Conservation (phyloP, 1,139 yeast species). For the Blastobotrys malaysiensis region DNA sequence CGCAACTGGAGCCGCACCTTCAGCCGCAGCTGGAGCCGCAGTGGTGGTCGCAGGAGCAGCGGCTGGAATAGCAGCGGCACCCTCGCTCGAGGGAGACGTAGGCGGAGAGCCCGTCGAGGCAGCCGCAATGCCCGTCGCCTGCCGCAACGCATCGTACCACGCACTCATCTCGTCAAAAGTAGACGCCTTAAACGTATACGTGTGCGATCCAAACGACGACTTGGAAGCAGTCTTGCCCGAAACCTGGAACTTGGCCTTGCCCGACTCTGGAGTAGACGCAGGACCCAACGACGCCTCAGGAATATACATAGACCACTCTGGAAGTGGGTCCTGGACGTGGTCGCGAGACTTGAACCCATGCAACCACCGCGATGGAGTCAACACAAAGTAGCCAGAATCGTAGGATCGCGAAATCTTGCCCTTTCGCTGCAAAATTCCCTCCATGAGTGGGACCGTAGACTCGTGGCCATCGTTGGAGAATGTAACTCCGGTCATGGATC, state of each 20-base stretch:
- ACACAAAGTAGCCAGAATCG: conserved; percentile 41
- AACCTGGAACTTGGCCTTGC: conserved; percentile 40
- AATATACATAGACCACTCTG: conserved; percentile 42
- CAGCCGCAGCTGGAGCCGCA: neutral
- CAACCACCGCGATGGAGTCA: conserved; percentile 42
- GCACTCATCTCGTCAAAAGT: conserved; percentile 41
- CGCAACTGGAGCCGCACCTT: neutral
- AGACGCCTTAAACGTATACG: conserved; percentile 39
- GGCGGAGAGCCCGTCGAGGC: neutral
- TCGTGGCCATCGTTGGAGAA: conserved; percentile 39
- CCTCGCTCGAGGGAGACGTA: conserved; percentile 31
- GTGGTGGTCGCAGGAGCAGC: conserved; percentile 26
- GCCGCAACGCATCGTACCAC: conserved; percentile 42
- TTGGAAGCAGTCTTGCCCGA: conserved; percentile 41
- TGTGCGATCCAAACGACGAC: conserved; percentile 31
- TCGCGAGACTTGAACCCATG: conserved; percentile 44
- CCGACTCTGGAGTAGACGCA: conserved; percentile 31
- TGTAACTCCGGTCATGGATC: conserved; percentile 34
- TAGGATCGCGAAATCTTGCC: conserved; percentile 41
- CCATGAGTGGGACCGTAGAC: conserved; percentile 41
- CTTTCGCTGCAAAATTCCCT: conserved; percentile 43
- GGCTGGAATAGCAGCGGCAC: conserved; percentile 37
- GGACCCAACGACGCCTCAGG: conserved; percentile 43
- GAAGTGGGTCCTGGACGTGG: conserved; percentile 38
- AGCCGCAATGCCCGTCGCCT: conserved; percentile 15